Evolutionary conservation across 2,329 filamentous ascomycete genomes (phyloP).

Genomic region (Colletotrichum spinosum): DNA sequence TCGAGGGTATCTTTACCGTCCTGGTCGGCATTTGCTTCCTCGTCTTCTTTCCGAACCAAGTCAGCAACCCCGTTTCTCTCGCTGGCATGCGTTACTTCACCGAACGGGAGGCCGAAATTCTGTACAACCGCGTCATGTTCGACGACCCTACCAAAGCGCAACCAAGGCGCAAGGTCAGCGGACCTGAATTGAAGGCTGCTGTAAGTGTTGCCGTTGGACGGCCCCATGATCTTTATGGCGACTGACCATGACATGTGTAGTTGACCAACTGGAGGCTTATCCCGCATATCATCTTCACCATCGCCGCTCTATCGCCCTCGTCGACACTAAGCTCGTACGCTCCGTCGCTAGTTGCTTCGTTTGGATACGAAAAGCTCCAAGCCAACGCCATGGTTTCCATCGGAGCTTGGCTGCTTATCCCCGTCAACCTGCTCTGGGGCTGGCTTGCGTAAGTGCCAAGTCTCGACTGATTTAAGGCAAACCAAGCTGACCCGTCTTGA

Average conservation of each 20-base stretch:
- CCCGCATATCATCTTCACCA: constrained; percentile 47
- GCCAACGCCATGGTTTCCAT: constrained; percentile 51
- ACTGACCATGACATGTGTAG: constrained; percentile 37
- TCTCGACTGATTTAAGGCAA: constrained; percentile 8
- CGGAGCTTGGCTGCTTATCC: constrained; percentile 48
- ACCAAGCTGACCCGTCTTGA: constrained; percentile 4
- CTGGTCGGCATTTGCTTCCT: constrained; percentile 47
- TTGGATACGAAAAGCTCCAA: constrained; percentile 49
- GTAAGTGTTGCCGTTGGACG: constrained; percentile 40
- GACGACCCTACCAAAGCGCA: constrained; percentile 51
- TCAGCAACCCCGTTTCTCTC: constrained; percentile 46
- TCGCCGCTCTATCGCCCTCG: constrained; percentile 45
- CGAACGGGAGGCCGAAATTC: constrained; percentile 49
- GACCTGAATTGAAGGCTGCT: constrained; percentile 47
- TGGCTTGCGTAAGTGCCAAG: constrained; percentile 38
- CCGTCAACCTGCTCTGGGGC: constrained; percentile 49
- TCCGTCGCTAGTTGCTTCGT: constrained; percentile 47
- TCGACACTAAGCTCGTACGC: constrained; percentile 45
- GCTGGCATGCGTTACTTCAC: constrained; percentile 47
- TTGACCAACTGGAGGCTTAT: constrained; percentile 52
- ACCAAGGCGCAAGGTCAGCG: constrained; percentile 44
- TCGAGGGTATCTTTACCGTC: constrained; percentile 52
- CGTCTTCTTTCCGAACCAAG: constrained; percentile 44
- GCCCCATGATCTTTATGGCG: not conserved
- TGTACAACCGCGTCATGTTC: constrained; percentile 46